A percentile compares a stretch with the other conserved stretches of the same genome.
phyloP scores from a whole-genome alignment of 73 alveolate species.

The Blepharisma japonicum region DNA sequence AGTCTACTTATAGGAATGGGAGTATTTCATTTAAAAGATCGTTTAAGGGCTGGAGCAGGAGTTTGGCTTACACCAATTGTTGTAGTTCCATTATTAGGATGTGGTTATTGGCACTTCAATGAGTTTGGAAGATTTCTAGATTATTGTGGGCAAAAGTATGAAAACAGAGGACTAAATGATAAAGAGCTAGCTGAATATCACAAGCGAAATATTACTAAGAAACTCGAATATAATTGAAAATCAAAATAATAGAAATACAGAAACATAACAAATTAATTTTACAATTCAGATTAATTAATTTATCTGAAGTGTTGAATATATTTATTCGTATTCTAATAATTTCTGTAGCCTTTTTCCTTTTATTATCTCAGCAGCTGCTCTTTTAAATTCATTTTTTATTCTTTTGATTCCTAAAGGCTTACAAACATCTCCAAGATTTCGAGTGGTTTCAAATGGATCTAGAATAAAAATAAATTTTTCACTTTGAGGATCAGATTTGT shows the following conservation, averaged over 20 bases:
- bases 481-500: background rate
- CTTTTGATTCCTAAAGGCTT: too few relatives aligned
- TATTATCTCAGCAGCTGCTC: too few relatives aligned
- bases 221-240: too few relatives aligned
- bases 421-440: conserved; percentile 25
- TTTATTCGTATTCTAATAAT: too few relatives aligned
- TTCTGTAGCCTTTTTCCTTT: too few relatives aligned
- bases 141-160: background rate
- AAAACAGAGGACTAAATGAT: conserved; percentile 18
- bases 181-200: background rate
- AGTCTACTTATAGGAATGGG: background rate
- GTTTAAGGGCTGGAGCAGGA: too few relatives aligned
- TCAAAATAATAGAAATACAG: too few relatives aligned
- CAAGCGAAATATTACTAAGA: background rate
- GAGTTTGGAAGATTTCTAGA: conserved; percentile 1
- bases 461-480: background rate
- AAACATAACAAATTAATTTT: too few relatives aligned
- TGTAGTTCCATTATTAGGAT: background rate
- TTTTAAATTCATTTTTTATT: too few relatives aligned
- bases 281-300: too few relatives aligned
- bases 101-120: background rate
- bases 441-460: conserved; percentile 11
- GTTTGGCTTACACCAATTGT: background rate
- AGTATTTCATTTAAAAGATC: background rate
- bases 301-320: too few relatives aligned